phyloP scores from a whole-genome alignment of 805 yeast species.

The Candida takata region DNA sequence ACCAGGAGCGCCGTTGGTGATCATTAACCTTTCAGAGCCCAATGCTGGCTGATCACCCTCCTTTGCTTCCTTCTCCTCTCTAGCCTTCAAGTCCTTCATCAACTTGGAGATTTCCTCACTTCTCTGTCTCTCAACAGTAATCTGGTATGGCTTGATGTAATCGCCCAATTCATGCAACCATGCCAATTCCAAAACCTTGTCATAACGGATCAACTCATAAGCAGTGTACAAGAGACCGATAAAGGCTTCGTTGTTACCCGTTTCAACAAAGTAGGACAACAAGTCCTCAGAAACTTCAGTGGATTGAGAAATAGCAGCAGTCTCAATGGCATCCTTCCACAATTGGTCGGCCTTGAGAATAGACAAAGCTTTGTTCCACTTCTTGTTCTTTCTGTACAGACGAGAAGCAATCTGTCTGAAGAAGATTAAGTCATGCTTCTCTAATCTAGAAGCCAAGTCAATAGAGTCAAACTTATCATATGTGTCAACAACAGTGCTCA shows the following conservation, averaged over 20 bases:
- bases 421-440: slow-evolving; percentile 82
- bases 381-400: slow-evolving; percentile 88
- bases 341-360: slow-evolving; percentile 86
- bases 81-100: slow-evolving; percentile 60
- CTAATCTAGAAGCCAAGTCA: slow-evolving; percentile 88
- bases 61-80: slow-evolving; percentile 54
- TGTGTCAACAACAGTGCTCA: slow-evolving; percentile 79
- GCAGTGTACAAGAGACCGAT: slow-evolving; percentile 84
- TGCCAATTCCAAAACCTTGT: slow-evolving; percentile 78
- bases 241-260: slow-evolving; percentile 93
- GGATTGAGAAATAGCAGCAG: slow-evolving; percentile 78
- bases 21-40: slow-evolving; percentile 66
- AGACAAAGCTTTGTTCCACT: slow-evolving; percentile 83
- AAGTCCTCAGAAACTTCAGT: slow-evolving; percentile 82
- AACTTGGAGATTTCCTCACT: slow-evolving; percentile 57
- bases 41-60: slow-evolving; percentile 39
- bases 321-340: slow-evolving; percentile 91
- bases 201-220: slow-evolving; percentile 72
- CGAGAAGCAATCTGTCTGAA: slow-evolving; percentile 96
- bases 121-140: slow-evolving; percentile 78
- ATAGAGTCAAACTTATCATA: slow-evolving; percentile 89
- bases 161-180: slow-evolving; percentile 86
- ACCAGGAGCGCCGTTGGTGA: slow-evolving; percentile 69
- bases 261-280: slow-evolving; percentile 87
- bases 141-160: slow-evolving; percentile 86